Conservation (phyloP, 768 basidiomycete genomes). For the Roridomyces roridus region DNA sequence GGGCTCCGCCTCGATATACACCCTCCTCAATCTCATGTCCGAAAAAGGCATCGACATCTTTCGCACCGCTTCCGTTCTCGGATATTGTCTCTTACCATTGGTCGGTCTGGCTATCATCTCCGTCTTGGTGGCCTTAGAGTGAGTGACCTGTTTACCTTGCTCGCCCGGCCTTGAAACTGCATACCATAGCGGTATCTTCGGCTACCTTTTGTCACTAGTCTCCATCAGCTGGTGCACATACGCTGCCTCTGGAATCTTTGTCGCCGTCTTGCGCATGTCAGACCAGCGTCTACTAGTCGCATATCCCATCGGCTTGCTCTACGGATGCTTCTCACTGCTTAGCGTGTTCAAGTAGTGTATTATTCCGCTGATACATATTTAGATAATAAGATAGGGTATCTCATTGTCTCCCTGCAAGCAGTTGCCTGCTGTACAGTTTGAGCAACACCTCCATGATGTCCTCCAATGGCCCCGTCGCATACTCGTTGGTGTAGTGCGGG, state of each 20-base stretch:
- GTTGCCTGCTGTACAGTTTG: constrained; percentile 78
- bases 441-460: constrained; percentile 83
- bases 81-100: constrained; percentile 97
- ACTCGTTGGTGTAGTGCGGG: constrained; percentile 89
- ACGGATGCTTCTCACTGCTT: constrained; percentile 92
- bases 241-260: constrained; percentile 94
- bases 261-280: constrained; percentile 93
- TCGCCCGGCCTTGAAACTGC: constrained; percentile 6
- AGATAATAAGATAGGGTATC: background rate
- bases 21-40: constrained; percentile 96
- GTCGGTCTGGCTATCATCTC: constrained; percentile 91
- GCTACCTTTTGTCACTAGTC: constrained; percentile 81
- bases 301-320: constrained; percentile 93
- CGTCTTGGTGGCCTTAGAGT: constrained; percentile 89
- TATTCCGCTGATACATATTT: background rate
- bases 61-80: constrained; percentile 91
- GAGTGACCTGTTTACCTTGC: constrained; percentile 38
- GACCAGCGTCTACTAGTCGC: constrained; percentile 95
- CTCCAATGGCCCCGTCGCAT: constrained; percentile 82
- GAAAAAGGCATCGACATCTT: constrained; percentile 95
- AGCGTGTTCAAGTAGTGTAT: constrained; percentile 71
- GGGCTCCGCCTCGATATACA: constrained; percentile 91
- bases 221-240: constrained; percentile 98
- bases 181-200: constrained; percentile 72
- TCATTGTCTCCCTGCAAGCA: constrained; percentile 45